phyloP scores from a whole-genome alignment of 257 asterid genomes.

The Salvia miltiorrhiza region DNA sequence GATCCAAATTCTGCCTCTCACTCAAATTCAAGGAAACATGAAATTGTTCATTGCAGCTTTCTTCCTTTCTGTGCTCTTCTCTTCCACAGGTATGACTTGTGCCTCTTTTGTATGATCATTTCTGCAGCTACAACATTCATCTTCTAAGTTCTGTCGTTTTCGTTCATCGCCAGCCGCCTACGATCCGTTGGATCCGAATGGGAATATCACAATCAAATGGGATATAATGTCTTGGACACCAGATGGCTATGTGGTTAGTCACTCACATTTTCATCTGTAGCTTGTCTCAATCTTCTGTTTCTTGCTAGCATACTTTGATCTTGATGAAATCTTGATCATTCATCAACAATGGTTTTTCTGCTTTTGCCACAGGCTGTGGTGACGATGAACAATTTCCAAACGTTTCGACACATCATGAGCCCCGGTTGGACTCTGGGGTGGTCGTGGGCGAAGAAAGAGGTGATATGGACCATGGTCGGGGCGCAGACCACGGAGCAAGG shows the following conservation, averaged over 20 bases:
- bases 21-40: constrained; percentile 30
- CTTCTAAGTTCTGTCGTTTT: not conserved
- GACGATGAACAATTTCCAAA: constrained; percentile 70
- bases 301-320: not conserved
- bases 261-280: not conserved
- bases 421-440: constrained; percentile 81
- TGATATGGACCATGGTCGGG: constrained; percentile 72
- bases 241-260: constrained; percentile 85
- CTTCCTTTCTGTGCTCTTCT: constrained; percentile 30
- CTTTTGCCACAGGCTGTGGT: constrained; percentile 46
- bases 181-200: constrained; percentile 90
- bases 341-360: no score
- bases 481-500: constrained; percentile 81
- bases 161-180: constrained; percentile 51
- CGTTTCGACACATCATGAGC: constrained; percentile 69
- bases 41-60: constrained; percentile 24
- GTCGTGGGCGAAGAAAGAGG: constrained; percentile 87
- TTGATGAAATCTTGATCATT: not conserved
- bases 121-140: not conserved
- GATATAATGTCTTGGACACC: constrained; percentile 91
- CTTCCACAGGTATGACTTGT: constrained; percentile 44
- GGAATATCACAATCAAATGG: constrained; percentile 95
- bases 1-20: not conserved
- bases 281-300: not conserved
- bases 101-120: not conserved